phyloP scores from a whole-genome alignment of 306 rosid genomes.

The Psophocarpus tetragonolobus region DNA sequence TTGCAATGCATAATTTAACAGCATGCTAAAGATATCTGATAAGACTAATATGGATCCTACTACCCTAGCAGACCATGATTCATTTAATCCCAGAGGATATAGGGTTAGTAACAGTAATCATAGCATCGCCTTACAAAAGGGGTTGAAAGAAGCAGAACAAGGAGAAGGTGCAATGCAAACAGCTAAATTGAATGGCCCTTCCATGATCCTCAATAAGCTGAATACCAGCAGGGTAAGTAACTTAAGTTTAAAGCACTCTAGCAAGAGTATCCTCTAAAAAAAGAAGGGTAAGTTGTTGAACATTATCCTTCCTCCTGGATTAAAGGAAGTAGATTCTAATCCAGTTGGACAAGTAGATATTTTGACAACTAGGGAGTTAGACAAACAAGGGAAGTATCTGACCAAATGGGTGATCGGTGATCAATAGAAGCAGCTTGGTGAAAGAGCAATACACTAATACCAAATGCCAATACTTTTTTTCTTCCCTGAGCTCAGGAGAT shows the following conservation, averaged over 20 bases:
- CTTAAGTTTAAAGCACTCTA: neutral
- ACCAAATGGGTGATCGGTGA: neutral
- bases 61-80: neutral
- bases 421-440: neutral
- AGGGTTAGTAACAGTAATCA: neutral
- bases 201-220: neutral
- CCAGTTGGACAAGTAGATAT: neutral
- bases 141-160: neutral
- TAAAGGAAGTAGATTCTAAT: neutral
- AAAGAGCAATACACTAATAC: neutral
- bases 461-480: neutral
- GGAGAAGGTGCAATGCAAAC: neutral
- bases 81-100: neutral
- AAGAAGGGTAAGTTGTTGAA: neutral
- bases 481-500: neutral
- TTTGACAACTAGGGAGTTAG: neutral
- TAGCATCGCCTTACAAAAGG: neutral
- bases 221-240: neutral
- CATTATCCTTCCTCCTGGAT: neutral
- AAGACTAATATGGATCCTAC: neutral
- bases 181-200: neutral
- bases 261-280: neutral
- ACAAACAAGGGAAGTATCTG: neutral
- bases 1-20: slow-evolving; percentile 19
- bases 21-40: slow-evolving; percentile 4